Conservation (phyloP, 2,329 filamentous ascomycete species). For the Ascochyta lentis region DNA sequence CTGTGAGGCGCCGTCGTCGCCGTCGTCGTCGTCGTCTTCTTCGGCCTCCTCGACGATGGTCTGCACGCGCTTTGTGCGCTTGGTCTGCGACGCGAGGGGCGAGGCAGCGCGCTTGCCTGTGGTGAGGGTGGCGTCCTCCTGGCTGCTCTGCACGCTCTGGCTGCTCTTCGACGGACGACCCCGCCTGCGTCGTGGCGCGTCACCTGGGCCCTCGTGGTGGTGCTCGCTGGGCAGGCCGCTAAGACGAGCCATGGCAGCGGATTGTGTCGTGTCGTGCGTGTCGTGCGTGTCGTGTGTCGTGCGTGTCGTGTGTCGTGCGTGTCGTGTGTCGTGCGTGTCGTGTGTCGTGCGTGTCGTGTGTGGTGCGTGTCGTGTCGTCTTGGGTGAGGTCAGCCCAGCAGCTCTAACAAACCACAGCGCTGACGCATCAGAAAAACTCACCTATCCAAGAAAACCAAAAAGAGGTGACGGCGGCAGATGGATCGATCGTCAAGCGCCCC, state of each 20-base stretch:
- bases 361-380: constrained; percentile 3
- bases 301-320: no score
- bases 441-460: constrained; percentile 20
- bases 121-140: constrained; percentile 17
- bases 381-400: constrained; percentile 2
- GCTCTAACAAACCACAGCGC: background rate
- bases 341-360: no score
- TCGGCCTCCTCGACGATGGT: constrained; percentile 16
- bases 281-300: no score
- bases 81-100: constrained; percentile 36
- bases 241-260: constrained; percentile 41
- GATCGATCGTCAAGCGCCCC: constrained; percentile 18
- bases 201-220: constrained; percentile 45
- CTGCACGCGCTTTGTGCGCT: constrained; percentile 43
- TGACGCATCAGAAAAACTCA: constrained; percentile 9
- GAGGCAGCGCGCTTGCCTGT: constrained; percentile 40
- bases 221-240: constrained; percentile 46
- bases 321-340: no score
- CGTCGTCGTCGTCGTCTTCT: constrained; percentile 35
- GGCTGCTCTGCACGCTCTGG: constrained; percentile 30
- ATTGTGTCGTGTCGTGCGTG: background rate
- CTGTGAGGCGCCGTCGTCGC: constrained; percentile 26
- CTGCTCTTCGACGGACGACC: constrained; percentile 37
- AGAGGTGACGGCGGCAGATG: background rate
- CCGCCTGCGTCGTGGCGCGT: constrained; percentile 42